Evolutionary conservation across 805 yeast species (phyloP).

Genomic region (Wickerhamiella australiensis): DNA sequence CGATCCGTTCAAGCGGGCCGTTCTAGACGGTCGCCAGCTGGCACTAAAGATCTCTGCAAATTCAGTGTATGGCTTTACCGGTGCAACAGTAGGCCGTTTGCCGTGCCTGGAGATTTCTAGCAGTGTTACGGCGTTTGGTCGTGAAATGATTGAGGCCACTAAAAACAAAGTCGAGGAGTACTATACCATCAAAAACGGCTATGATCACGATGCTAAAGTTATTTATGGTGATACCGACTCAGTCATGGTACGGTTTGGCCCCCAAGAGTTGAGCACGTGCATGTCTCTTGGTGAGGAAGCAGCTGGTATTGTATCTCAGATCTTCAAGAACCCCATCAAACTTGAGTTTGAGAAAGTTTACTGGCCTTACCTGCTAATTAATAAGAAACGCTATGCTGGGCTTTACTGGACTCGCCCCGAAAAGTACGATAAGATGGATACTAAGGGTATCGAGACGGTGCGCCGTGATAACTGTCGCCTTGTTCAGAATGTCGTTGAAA

Average conservation of each 20-base stretch:
- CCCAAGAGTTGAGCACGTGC: conserved; percentile 61
- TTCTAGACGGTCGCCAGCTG: conserved; percentile 90
- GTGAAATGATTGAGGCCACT: conserved; percentile 91
- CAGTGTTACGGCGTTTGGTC: conserved; percentile 88
- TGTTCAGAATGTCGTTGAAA: conserved; percentile 89
- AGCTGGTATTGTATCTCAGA: conserved; percentile 69
- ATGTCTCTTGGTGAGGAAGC: conserved; percentile 93
- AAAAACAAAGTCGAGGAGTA: conserved; percentile 72
- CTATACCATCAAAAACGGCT: conserved; percentile 74
- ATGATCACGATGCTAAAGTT: conserved; percentile 72
- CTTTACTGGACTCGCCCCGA: conserved; percentile 87
- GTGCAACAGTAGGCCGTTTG: conserved; percentile 94
- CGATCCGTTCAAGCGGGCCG: conserved; percentile 88
- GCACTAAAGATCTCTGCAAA: conserved; percentile 95
- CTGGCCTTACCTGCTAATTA: conserved; percentile 84
- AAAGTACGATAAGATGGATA: conserved; percentile 93
- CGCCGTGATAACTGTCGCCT: conserved; percentile 94
- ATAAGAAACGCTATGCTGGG: conserved; percentile 96
- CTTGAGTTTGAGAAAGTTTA: conserved; percentile 94
- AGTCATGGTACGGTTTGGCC: conserved; percentile 96
- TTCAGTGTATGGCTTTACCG: conserved; percentile 97
- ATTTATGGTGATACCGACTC: conserved; percentile 99
- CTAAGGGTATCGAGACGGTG: conserved; percentile 96
- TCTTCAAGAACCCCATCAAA: conserved; percentile 77
- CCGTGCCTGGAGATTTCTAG: conserved; percentile 96